phyloP scores from a whole-genome alignment of 495 filamentous ascomycete species.

The Hyaloscypha variabilis region DNA sequence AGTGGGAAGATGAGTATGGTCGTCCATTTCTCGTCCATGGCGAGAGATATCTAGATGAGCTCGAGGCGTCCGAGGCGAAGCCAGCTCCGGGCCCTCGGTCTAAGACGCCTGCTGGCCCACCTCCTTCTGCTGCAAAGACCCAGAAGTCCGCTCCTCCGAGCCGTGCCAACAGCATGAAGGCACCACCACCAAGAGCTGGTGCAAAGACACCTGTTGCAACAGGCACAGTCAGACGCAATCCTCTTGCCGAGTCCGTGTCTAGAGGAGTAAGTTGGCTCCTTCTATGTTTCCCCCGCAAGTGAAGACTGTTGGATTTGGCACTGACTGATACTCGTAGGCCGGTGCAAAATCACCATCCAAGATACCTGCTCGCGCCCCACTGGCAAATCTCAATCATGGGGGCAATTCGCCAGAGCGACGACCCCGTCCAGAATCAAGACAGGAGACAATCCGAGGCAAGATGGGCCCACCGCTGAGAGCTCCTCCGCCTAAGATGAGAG shows the following conservation, averaged over 20 bases:
- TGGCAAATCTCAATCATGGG: slow-evolving; percentile 79
- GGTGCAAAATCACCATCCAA: slow-evolving; percentile 67
- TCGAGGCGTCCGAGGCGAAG: slow-evolving; percentile 66
- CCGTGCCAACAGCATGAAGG: slow-evolving; percentile 50
- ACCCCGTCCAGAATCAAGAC: slow-evolving; percentile 28
- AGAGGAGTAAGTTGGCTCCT: slow-evolving; percentile 15
- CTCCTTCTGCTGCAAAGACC: slow-evolving; percentile 44
- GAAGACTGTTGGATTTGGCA: not conserved
- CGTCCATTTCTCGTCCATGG: slow-evolving; percentile 92
- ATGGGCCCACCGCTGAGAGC: slow-evolving; percentile 61
- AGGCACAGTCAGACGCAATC: slow-evolving; percentile 56
- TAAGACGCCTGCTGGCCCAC: slow-evolving; percentile 73
- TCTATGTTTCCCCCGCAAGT: not conserved
- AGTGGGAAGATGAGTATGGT: slow-evolving; percentile 93
- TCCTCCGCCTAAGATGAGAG: slow-evolving; percentile 89
- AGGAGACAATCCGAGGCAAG: slow-evolving; percentile 57
- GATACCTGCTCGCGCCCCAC: slow-evolving; percentile 78
- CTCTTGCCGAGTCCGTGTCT: slow-evolving; percentile 48
- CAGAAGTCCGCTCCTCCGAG: slow-evolving; percentile 44
- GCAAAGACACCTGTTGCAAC: slow-evolving; percentile 69
- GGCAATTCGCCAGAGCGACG: slow-evolving; percentile 80
- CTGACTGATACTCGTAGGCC: not conserved
- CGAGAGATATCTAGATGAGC: slow-evolving; percentile 80
- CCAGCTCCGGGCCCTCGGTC: slow-evolving; percentile 65
- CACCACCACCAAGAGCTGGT: slow-evolving; percentile 55